Conservation (phyloP, 768 basidiomycete genomes). For the Rhizopogon vulgaris region DNA sequence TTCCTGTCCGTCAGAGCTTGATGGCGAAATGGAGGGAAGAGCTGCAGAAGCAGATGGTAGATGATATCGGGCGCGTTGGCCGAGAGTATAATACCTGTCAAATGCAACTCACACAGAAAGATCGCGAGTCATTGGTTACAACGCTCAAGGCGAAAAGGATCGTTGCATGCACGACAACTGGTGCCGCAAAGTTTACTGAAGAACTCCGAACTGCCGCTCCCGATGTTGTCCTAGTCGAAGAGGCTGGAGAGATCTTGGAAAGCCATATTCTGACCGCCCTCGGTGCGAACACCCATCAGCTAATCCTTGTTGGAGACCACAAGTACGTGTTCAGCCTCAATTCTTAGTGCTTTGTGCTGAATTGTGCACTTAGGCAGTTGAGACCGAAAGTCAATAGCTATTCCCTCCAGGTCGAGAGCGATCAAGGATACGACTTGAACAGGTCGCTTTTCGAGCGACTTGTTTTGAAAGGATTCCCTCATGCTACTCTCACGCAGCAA, state of each 20-base stretch:
- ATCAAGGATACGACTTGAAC: constrained; percentile 56
- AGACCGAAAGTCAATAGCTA: constrained; percentile 64
- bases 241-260: constrained; percentile 62
- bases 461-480: constrained; percentile 50
- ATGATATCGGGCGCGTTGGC: constrained; percentile 19
- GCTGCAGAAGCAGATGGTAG: constrained; percentile 29
- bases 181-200: constrained; percentile 48
- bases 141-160: constrained; percentile 40
- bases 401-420: constrained; percentile 53
- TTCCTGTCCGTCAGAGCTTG: constrained; percentile 14
- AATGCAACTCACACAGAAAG: constrained; percentile 25
- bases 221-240: constrained; percentile 51
- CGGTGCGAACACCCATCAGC: constrained; percentile 34
- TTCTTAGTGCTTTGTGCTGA: background rate
- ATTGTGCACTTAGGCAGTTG: constrained; percentile 39
- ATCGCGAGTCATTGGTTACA: constrained; percentile 22
- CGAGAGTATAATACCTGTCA: constrained; percentile 33
- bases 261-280: constrained; percentile 55
- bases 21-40: constrained; percentile 24
- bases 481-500: constrained; percentile 42
- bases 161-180: constrained; percentile 60
- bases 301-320: constrained; percentile 62
- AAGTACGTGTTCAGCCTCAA: constrained; percentile 35
- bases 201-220: constrained; percentile 39
- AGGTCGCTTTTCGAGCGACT: constrained; percentile 58